Evolutionary conservation across 2,329 filamentous ascomycete species (phyloP), one percentile per base, ranked within the genome.

Genomic region (Diplocarpon mali): DNA sequence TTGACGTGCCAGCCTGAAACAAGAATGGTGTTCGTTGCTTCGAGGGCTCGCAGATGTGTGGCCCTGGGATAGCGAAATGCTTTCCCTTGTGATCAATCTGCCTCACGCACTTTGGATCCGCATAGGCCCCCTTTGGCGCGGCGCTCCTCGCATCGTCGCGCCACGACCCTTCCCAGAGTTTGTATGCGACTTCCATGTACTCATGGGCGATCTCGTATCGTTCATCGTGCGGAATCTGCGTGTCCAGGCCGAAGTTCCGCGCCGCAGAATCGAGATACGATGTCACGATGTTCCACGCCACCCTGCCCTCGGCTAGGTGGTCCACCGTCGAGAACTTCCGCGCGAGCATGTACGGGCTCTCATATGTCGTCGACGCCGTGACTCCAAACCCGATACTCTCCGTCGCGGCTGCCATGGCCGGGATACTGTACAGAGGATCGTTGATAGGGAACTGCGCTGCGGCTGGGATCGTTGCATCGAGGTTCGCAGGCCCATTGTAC

Each of bases 381-480:
- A 84, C 75, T 0, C 80, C 80, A 48, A 85, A 84, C 0, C 73
- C 76, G n/a, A 85, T 71, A 46, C 69, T 81, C 51, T 75, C 71
- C 0, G 80, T 84, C 0, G 68, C 79, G 1, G 79, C 78, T 1
- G 80, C 79, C 78, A 84, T 81, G 2, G 79, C 78, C 2, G 78
- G 69, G 0, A 84, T 67, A 2, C 78, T 69, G 1, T 73, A 70
- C 1, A 84, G 57, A 0, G 80, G 80, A 57, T 85, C 80, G 48
- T 81, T 83, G n/a, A 83, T 76, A 0, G 80, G 80, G 71, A 77
- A 84, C 60, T 85, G 80, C 0, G 79, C 76, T 1, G 77, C 80
- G 0, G 76, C 75, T 1, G 69, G 60, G 39, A 82, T 71, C 0
- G 78, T 75, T 0, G 79, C 72, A 2, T 72, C 69, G 2, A 83